Conservation (phyloP, 1,284 basidiomycete species). For the Cystobasidium pallidum region DNA sequence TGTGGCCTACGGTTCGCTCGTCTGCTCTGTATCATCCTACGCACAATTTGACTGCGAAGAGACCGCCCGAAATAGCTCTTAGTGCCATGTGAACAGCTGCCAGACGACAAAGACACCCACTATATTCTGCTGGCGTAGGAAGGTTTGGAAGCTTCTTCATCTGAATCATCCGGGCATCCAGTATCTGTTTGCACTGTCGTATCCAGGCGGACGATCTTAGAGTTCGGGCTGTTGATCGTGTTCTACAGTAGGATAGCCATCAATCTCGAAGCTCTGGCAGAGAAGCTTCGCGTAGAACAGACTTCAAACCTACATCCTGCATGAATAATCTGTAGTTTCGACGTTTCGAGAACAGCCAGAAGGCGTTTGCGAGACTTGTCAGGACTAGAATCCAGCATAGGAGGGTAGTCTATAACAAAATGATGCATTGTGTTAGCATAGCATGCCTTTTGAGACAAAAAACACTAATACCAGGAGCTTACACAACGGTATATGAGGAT, state of each 20-base stretch:
- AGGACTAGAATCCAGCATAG: conserved; percentile 49
- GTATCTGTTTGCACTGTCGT: conserved; percentile 33
- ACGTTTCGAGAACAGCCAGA: conserved; percentile 53
- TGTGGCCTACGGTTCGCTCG: conserved; percentile 19
- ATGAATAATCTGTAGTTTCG: conserved; percentile 55
- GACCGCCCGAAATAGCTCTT: too few relatives aligned
- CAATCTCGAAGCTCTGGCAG: neutral
- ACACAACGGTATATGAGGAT: conserved; percentile 21
- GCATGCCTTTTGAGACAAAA: neutral
- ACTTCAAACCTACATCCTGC: conserved; percentile 53
- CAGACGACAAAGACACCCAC: too few relatives aligned
- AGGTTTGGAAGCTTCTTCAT: conserved; percentile 10
- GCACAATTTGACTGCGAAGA: neutral
- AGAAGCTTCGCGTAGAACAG: neutral
- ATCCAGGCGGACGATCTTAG: conserved; percentile 42
- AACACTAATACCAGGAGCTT: neutral
- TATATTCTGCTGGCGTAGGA: neutral
- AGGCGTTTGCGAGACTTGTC: conserved; percentile 53
- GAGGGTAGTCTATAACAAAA: neutral
- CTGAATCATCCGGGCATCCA: neutral
- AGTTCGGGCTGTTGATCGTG: conserved; percentile 49
- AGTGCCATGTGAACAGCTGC: too few relatives aligned
- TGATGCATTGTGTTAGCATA: too few relatives aligned
- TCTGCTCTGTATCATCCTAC: neutral
- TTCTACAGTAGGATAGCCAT: conserved; percentile 41